Base-by-base conservation (phyloP, 2,329 filamentous ascomycete genomes). In the Pezicula radicicola region DNA sequence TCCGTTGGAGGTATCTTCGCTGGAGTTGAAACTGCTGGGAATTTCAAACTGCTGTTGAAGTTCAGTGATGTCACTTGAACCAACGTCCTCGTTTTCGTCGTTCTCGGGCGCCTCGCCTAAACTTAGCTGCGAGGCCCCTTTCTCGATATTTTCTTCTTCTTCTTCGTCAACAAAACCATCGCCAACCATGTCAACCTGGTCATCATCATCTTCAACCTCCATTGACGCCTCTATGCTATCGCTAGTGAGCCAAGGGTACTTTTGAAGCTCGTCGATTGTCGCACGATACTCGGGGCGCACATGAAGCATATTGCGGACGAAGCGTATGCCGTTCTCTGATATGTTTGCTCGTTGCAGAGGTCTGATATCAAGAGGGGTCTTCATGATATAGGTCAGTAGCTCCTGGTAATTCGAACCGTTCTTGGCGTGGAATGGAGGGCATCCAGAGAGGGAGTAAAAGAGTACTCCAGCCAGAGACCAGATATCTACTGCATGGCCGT, bases 391-490 rank as follows among this genome's bases (percentile, higher is more conserved):
- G 55, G 90, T 78, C 53, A 96, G 80, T 70, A 97, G 85, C 60
- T 89, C 87, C 4, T 85, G 84, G 55, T 93, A 89, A 48, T 87
- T 83, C 47, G 87, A 84, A 60, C 91, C 89, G 27, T 81, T 84
- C 56, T 85, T 83, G 15, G 89, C 91, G 27, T 87, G 87, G 67
- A 90, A 97, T 1, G 94, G 93, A 27, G 93, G 88, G 28, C 79
- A 78, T 10, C 83, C 84, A 5, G 87, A 91, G n/a, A 99, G 75
- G 6, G 90, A 78, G 64, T 89, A 94, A 72, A 91, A 99, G 6
- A 97, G 72, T 1, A 99, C 94, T 13, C 92, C 94, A 15, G 90
- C 94, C 44, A 96, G 83, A 0, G 94, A 97, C 93, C 94, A 99
- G 56, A 97, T 89, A 66, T 99, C 94, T 30, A 97, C 89, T 1